Base-by-base conservation (phyloP, 192 early-diverging fungal species). In the Coemansia sp. region DNA sequence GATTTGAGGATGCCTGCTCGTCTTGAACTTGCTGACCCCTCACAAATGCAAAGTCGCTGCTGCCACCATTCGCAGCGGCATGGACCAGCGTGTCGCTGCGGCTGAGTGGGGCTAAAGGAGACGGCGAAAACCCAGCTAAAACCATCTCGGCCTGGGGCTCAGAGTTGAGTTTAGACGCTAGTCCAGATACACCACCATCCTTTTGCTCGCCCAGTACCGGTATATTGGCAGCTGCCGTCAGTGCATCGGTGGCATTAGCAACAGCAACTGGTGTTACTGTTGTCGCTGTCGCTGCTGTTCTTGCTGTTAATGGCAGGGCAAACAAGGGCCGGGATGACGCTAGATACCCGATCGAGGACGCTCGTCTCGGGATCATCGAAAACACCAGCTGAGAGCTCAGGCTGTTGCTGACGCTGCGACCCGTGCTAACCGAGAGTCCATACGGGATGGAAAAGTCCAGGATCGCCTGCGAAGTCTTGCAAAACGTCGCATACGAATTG, bases 401-500 rank as follows among this genome's bases (percentile, higher is more conserved):
- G 73, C 94, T 93, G 40, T 90, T 92, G 49, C 96, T 71, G 10
- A 87, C 72, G 35, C 70, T 42, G 39, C 79, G 79, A 9, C 79
- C 79, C 9, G 71, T 69, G 67, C 79, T 73, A 16, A 96, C 77
- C 0, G 90, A 89, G 6, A 95, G 73, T 0, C 91, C 90, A 30
- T 83, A 66, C 16, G 96, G 95, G 26, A 88, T 87, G n/a, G 85
- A 67, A 77, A 98, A 98, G 68, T 94, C 90, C 21, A 97, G 78
- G 11, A 97, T 69, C 7, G 91, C 89, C 80, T 69, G 63, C n/a
- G 79, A 76, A 55, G 90, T 85, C 7, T 88, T 80, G 75, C 90
- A 90, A 26, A 96, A 82, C 69, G 93, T 91, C 33, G 93, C 90
- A 69, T 94, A 96, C 64, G 90, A 90, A 67, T 90, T 91, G 63